Evolutionary conservation across 1,284 basidiomycete genomes (phyloP).

Genomic region (Naganishia albida): DNA sequence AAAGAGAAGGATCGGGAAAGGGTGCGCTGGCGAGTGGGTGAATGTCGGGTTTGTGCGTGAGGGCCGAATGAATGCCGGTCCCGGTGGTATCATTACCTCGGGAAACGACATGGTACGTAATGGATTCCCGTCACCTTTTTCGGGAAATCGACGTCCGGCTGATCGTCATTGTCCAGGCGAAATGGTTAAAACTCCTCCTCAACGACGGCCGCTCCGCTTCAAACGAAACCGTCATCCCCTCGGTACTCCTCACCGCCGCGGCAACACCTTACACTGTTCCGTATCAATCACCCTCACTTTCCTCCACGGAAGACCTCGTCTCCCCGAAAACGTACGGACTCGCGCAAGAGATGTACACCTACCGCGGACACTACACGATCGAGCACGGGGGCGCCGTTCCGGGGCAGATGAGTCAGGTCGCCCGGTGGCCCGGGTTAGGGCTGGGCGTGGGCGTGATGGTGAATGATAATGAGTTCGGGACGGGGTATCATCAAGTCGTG

Average conservation of each 20-base stretch:
- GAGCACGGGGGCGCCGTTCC: slow-evolving; percentile 40
- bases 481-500: slow-evolving; percentile 30
- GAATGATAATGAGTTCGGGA: slow-evolving; percentile 41
- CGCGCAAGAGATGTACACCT: slow-evolving; percentile 36
- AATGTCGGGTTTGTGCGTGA: slow-evolving; percentile 36
- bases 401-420: slow-evolving; percentile 36
- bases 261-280: slow-evolving; percentile 29
- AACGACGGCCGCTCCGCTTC: slow-evolving; percentile 27
- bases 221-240: slow-evolving; percentile 36
- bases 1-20: slow-evolving; percentile 10
- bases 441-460: slow-evolving; percentile 38
- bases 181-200: slow-evolving; percentile 44
- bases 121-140: not conserved
- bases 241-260: slow-evolving; percentile 33
- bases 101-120: slow-evolving; percentile 40
- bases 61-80: slow-evolving; percentile 35
- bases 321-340: slow-evolving; percentile 38
- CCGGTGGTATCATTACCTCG: slow-evolving; percentile 41
- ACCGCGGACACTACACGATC: slow-evolving; percentile 38
- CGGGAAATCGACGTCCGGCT: not conserved
- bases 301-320: not conserved
- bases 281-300: not conserved
- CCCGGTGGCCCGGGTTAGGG: slow-evolving; percentile 35
- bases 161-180: slow-evolving; percentile 20
- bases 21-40: slow-evolving; percentile 34